Evolutionary conservation across 495 filamentous ascomycete species (phyloP), one percentile per base, ranked within the genome.

Genomic region (Penicillium steckii): DNA sequence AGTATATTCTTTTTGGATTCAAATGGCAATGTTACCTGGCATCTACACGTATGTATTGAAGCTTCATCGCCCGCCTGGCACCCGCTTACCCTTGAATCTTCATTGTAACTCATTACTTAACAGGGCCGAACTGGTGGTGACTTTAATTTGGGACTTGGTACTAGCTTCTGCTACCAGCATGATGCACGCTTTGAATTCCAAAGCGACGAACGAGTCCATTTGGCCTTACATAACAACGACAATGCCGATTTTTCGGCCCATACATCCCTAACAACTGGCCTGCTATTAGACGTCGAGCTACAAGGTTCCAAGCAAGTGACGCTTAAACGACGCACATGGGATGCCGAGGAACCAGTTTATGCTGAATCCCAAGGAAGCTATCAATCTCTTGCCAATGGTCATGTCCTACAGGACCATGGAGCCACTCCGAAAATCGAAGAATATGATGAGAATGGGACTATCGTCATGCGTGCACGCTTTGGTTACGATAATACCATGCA

Each of bases 401-500:
- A 79, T 52, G 60, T 65, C 38, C 48, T 81, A 10, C 48, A 70
- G 41, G 68, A 55, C 22, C 80, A 75, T 55, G 79, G 77, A 3
- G 57, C 69, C 9, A 65, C 67, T 8, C 61, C 74, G 24, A 66
- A 75, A 2, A 32, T 80, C 10, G 73, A 76, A 7, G 79, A 82
- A 55, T 75, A 66, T 54, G 61, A 65, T 50, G 55, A 42, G 2
- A 24, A 44, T 17, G 65, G 62, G 2, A 27, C 30, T 2, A 38
- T 64, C 7, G 56, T 64, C n/a, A 60, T 68, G 56, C 32, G 53
- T 1, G 62, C 55, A 7, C 30, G 48, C 8, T 66, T 66, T 44
- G 62, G 62, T 1, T 55, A 44, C 19, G 59, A 63, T 10, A 51
- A 52, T 35, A 40, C 33, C 13, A 53, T 56, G 48, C 35, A 44